Percentiles rank a stretch among this genome's conserved stretches.
phyloP scores from a whole-genome alignment of 2,329 filamentous ascomycete genomes.

The Colletotrichum tofieldiae region DNA sequence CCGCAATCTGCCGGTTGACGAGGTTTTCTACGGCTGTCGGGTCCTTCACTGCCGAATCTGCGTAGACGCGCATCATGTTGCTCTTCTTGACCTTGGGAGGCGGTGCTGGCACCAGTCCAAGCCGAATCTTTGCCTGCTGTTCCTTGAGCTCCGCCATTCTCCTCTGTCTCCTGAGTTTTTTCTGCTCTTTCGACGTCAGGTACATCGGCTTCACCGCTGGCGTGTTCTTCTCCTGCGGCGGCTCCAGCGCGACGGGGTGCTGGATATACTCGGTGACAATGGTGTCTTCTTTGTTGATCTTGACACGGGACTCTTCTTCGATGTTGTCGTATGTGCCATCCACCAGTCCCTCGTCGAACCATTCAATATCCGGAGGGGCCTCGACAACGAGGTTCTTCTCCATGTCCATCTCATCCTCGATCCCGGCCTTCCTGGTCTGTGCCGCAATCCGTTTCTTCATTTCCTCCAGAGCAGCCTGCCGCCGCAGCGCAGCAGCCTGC shows the following conservation, averaged over 20 bases:
- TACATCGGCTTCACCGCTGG: constrained; percentile 91
- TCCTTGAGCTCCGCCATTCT: constrained; percentile 96
- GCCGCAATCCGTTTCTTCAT: constrained; percentile 96
- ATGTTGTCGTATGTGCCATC: constrained; percentile 83
- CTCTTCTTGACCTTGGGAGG: constrained; percentile 97
- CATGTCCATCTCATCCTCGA: constrained; percentile 90
- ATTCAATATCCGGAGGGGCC: constrained; percentile 89
- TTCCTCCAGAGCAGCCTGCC: constrained; percentile 89
- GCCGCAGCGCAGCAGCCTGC: constrained; percentile 89
- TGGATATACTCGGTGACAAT: constrained; percentile 94
- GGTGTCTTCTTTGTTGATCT: constrained; percentile 83
- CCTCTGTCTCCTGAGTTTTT: constrained; percentile 89
- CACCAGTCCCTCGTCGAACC: constrained; percentile 96
- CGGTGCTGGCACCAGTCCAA: constrained; percentile 90
- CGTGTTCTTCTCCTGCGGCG: constrained; percentile 88
- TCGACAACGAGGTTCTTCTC: constrained; percentile 93
- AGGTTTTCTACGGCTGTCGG: constrained; percentile 96
- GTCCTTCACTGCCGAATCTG: constrained; percentile 82
- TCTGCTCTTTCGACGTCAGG: constrained; percentile 90
- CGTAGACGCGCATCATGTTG: constrained; percentile 93
- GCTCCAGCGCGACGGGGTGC: constrained; percentile 91
- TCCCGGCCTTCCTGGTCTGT: constrained; percentile 88
- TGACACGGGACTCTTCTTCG: constrained; percentile 75
- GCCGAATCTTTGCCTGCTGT: constrained; percentile 93
- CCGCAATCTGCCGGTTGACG: constrained; percentile 93